Conservation (phyloP, 176 grass and related monocot species). For the Carex parvula region DNA sequence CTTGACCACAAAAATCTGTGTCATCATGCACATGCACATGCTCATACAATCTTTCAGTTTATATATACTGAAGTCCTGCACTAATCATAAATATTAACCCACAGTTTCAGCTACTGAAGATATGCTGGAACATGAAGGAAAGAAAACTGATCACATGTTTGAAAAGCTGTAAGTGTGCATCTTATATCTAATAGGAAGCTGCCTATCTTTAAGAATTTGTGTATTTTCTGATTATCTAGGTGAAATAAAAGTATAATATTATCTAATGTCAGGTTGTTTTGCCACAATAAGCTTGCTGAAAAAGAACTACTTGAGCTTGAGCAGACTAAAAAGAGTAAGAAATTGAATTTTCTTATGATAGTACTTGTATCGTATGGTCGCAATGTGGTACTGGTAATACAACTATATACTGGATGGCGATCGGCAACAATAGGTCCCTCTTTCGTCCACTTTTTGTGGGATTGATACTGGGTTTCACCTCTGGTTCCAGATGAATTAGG, state of each 20-base stretch:
- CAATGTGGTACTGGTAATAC: not conserved
- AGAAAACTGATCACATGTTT: not conserved
- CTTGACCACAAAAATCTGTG: not conserved
- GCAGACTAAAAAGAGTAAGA: conserved; percentile 15
- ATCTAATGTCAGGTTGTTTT: conserved; percentile 1
- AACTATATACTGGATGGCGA: not conserved
- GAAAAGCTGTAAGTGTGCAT: not conserved
- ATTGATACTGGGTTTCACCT: not conserved
- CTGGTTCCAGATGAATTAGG: not conserved
- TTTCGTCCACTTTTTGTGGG: not conserved
- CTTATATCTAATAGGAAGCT: not conserved
- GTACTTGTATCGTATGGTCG: not conserved
- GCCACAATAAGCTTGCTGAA: too few species aligned
- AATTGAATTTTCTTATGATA: not conserved
- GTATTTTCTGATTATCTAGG: not conserved
- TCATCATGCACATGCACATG: not conserved
- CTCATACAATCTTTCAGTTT: not conserved
- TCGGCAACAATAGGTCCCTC: not conserved
- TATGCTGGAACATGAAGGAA: not conserved
- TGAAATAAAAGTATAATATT: not conserved
- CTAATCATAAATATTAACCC: not conserved
- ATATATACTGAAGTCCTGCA: not conserved
- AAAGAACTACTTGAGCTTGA: not conserved
- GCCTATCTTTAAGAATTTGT: not conserved
- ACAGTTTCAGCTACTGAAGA: not conserved